Percentiles rank a stretch among this genome's conserved stretches.
phyloP scores from a whole-genome alignment of 495 filamentous ascomycete species.

The Daldinia bambusicola region DNA sequence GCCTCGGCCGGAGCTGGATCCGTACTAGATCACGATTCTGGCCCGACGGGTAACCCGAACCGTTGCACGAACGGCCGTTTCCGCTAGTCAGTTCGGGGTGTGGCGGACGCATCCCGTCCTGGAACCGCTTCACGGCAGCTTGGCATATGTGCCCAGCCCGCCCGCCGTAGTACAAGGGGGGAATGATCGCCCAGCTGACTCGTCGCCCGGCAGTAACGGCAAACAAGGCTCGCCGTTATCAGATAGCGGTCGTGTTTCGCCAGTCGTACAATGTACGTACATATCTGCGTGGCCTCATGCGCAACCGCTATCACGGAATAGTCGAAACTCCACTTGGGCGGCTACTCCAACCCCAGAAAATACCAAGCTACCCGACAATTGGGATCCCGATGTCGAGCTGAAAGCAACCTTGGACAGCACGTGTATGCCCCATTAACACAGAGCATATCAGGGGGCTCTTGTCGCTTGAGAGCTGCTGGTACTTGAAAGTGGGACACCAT shows the following conservation, averaged over 20 bases:
- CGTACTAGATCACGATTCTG: background rate
- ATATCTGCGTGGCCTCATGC: slow-evolving; percentile 22
- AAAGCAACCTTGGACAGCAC: slow-evolving; percentile 22
- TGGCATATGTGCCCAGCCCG: slow-evolving; percentile 8
- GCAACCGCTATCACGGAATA: slow-evolving; percentile 4
- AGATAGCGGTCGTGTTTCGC: slow-evolving; percentile 18
- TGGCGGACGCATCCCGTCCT: slow-evolving; percentile 1
- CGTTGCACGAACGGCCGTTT: background rate
- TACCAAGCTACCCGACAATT: slow-evolving; percentile 12
- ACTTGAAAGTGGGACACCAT: slow-evolving; percentile 19
- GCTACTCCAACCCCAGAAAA: slow-evolving; percentile 14
- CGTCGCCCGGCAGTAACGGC: slow-evolving; percentile 30
- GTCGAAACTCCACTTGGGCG: slow-evolving; percentile 5
- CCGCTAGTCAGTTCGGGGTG: background rate
- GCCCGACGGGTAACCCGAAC: background rate
- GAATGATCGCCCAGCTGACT: slow-evolving; percentile 12
- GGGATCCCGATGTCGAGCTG: background rate
- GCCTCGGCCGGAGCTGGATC: background rate
- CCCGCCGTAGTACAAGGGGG: slow-evolving; percentile 3
- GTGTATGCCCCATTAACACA: slow-evolving; percentile 25
- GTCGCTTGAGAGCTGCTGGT: slow-evolving; percentile 8
- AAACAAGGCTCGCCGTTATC: slow-evolving; percentile 13
- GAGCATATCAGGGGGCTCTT: slow-evolving; percentile 3
- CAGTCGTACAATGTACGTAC: slow-evolving; percentile 37
- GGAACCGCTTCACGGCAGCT: slow-evolving; percentile 3